Percentiles rank a stretch among this genome's conserved stretches.
Evolutionary conservation across 2,329 filamentous ascomycete species (phyloP).

Genomic region (Cordyceps cicadae): DNA sequence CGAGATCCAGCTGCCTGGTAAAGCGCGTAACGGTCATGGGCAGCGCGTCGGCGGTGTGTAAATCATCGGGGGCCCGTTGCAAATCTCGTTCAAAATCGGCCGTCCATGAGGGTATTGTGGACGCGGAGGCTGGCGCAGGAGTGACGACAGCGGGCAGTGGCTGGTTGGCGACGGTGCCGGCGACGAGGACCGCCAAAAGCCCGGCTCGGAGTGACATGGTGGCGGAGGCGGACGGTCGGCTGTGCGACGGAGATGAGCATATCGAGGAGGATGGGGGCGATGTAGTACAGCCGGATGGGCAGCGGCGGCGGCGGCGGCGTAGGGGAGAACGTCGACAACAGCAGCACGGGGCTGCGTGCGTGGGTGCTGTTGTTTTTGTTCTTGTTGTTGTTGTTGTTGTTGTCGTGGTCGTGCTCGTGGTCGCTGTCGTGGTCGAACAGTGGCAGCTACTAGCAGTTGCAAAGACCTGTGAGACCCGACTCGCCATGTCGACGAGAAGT

Average conservation of each 20-base stretch:
- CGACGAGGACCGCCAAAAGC: background rate
- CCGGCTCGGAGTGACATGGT: background rate
- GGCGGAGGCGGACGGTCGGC: background rate
- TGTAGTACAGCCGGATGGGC: background rate
- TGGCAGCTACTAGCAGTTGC: background rate
- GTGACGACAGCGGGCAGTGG: background rate
- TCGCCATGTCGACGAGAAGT: background rate
- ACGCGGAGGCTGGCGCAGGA: background rate
- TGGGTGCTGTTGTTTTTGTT: background rate
- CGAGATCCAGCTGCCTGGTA: constrained; percentile 4
- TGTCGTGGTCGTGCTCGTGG: background rate
- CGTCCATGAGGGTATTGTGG: constrained; percentile 8
- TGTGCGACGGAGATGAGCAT: background rate
- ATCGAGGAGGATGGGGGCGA: background rate
- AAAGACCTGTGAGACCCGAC: constrained; percentile 5
- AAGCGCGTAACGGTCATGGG: constrained; percentile 4
- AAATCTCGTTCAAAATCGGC: background rate
- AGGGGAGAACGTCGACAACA: background rate
- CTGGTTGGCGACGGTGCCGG: background rate
- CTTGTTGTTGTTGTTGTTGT: background rate
- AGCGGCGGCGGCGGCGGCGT: background rate
- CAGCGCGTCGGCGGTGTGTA: background rate
- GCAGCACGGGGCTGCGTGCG: background rate
- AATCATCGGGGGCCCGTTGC: background rate
- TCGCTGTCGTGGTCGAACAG: background rate